Percentiles rank a stretch among this genome's conserved stretches.
phyloP scores from a whole-genome alignment of 352 stramenopile genomes.

The Pythium plurisporium region DNA sequence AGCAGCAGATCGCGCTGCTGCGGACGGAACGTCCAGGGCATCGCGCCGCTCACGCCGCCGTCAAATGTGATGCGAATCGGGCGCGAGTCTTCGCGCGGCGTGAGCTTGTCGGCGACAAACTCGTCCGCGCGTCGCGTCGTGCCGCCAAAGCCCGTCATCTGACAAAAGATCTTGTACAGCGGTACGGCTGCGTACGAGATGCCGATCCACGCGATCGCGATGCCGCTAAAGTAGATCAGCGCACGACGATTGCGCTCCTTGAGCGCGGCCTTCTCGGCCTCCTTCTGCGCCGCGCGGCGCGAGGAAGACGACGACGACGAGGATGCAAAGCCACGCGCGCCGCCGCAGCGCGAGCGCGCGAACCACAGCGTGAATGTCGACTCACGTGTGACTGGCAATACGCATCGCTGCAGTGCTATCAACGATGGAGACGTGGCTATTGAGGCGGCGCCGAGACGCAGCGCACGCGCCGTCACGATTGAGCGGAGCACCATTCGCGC shows the following conservation, averaged over 20 bases:
- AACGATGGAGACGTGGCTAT: background rate
- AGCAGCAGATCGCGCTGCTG: constrained; percentile 92
- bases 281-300: constrained; percentile 32
- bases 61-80: constrained; percentile 97
- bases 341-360: background rate
- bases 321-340: constrained; percentile 33
- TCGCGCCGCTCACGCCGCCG: constrained; percentile 89
- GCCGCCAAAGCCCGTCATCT: constrained; percentile 96
- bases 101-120: constrained; percentile 83
- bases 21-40: constrained; percentile 97
- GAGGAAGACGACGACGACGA: constrained; percentile 28
- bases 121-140: constrained; percentile 86
- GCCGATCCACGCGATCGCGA: constrained; percentile 92
- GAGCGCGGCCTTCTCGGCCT: constrained; percentile 42
- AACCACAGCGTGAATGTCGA: constrained; percentile 13
- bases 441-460: background rate
- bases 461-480: background rate
- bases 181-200: constrained; percentile 97
- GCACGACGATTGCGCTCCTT: constrained; percentile 89
- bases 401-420: background rate
- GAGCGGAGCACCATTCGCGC: constrained; percentile 9
- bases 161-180: constrained; percentile 99
- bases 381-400: constrained; percentile 11
- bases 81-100: constrained; percentile 85
- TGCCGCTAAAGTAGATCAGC: constrained; percentile 91